Base-by-base conservation (phyloP, 441 rosid species). In the Metrosideros polymorpha region DNA sequence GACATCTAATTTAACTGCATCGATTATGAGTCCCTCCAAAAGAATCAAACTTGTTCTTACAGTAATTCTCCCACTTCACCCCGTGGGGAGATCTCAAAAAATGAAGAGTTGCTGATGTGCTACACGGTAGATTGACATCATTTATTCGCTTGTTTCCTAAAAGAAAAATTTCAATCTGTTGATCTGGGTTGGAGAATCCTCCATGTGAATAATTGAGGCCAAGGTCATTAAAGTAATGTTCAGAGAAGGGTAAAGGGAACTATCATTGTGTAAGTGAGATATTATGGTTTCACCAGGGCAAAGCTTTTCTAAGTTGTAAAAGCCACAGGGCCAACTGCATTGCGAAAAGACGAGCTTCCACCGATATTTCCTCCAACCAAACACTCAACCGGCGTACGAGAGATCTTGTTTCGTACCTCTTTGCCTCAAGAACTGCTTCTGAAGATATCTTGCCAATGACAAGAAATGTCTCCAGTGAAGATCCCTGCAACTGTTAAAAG, bases 371-470 rank as follows among this genome's bases (percentile, higher is more conserved):
- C 91, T 96, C 99, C 87, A 94, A 84, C 95, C 94, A 92, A 49
- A 95, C 32, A 85, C 88, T 88, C 30, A 95, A 51, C 92, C 93
- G 71, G 19, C 87, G 6, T 13, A 96, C 49, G 32, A 95, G 75
- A 27, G 99, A 94, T 83, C 92, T 95, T 57, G 88, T 91, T 52
- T 93, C 92, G 47, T 87, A 87, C 92, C 90, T 88, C 91, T 95
- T 96, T 83, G 97, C 99, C 90, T 97, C 98, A 22, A 95, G 25
- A 82, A 96, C 97, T 6, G 99, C 99, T 91, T 95, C 89, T 0
- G 99, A 96, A 30, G 99, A 96, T 86, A 95, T 94, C 90, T 91
- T 94, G 54, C 99, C 99, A 2, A 97, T 89, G 89, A 97, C 94
- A 86, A 95, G 88, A 90, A 94, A 97, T 55, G 94, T 92, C 87